phyloP scores from a whole-genome alignment of 257 asterid genomes.

The Osmanthus fragrans region DNA sequence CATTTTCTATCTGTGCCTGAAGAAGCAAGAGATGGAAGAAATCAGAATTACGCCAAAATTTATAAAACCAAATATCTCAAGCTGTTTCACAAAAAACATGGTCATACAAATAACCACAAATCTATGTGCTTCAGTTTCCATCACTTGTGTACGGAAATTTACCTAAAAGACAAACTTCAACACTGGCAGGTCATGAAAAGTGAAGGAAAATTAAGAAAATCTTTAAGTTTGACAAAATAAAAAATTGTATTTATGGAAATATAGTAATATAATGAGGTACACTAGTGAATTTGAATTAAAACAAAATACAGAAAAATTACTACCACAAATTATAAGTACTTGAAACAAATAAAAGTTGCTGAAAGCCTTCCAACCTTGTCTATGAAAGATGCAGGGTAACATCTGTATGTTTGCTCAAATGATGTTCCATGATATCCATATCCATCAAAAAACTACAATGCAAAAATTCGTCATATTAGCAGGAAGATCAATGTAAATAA shows the following conservation, averaged over 20 bases:
- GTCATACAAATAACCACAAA: background rate
- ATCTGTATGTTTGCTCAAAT: conserved; percentile 20
- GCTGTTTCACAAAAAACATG: background rate
- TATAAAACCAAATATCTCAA: background rate
- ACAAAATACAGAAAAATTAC: background rate
- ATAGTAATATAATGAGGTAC: background rate
- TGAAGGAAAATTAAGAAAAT: no score
- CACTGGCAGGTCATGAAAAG: background rate
- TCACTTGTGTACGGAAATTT: no score
- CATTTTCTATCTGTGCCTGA: conserved; percentile 97
- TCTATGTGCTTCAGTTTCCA: background rate
- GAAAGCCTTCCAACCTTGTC: conserved; percentile 26
- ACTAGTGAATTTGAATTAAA: background rate
- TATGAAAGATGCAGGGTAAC: conserved; percentile 26
- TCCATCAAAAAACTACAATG: conserved; percentile 15
- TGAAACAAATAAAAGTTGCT: conserved; percentile 4
- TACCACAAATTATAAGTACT: conserved; percentile 1
- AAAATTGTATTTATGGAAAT: background rate
- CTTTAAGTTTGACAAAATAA: background rate
- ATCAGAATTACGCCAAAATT: conserved; percentile 19
- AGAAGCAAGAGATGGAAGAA: conserved; percentile 20
- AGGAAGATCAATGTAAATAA: background rate
- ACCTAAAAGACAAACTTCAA: background rate
- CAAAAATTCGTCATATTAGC: background rate
- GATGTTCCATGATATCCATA: conserved; percentile 14